These are phyloP conservation scores for Geranomyces variabilis DNA, from an alignment of 192 early-diverging fungal genomes.

Conservation along the genomic window DNA sequence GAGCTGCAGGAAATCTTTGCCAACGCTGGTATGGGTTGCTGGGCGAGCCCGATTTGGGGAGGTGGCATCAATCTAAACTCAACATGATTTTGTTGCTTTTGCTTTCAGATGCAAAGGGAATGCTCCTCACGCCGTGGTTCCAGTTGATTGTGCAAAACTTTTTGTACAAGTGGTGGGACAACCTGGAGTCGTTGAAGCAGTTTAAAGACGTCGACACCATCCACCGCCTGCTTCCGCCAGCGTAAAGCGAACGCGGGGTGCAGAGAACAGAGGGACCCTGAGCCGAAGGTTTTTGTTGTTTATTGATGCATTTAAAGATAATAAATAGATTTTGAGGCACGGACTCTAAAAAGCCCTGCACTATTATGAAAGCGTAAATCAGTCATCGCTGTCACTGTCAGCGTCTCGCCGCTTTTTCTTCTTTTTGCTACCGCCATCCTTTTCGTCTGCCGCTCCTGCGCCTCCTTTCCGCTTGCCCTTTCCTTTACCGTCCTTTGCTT, in stretches of 20 bases:
- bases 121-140: slow-evolving; percentile 95
- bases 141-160: slow-evolving; percentile 88
- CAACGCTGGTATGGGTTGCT: slow-evolving; percentile 53
- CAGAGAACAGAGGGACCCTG: too few relatives aligned
- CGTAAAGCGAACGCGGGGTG: too few relatives aligned
- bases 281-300: too few relatives aligned
- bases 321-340: too few relatives aligned
- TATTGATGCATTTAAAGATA: too few relatives aligned
- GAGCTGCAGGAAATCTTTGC: slow-evolving; percentile 79
- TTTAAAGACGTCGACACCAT: slow-evolving; percentile 70
- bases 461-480: background rate
- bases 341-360: too few relatives aligned
- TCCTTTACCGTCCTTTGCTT: background rate
- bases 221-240: slow-evolving; percentile 53
- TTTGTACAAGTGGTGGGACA: slow-evolving; percentile 96
- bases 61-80: background rate
- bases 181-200: slow-evolving; percentile 69
- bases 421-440: background rate
- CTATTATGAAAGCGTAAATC: background rate
- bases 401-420: slow-evolving; percentile 12
- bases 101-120: slow-evolving; percentile 49
- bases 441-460: background rate
- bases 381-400: slow-evolving; percentile 19
- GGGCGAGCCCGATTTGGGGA: background rate
- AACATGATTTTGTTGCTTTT: background rate